Conservation (phyloP, 108 stramenopile genomes). For the Ochromonas danica region DNA sequence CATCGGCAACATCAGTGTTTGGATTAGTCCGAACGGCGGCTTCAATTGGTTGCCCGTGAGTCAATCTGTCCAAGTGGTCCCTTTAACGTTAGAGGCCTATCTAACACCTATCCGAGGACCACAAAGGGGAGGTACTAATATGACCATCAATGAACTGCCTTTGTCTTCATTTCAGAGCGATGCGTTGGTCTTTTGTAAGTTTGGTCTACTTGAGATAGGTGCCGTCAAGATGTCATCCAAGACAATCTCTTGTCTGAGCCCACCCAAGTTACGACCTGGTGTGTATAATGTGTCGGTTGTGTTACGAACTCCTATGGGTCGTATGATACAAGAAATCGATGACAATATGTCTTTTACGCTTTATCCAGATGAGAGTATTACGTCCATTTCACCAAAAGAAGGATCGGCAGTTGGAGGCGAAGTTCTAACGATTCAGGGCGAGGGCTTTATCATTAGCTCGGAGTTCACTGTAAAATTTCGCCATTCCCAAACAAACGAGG, state of each 20-base stretch:
- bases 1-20: not conserved
- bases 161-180: not conserved
- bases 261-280: conserved; percentile 7
- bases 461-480: conserved; percentile 7
- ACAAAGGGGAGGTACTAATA: not conserved
- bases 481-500: not conserved
- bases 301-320: not conserved
- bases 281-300: not conserved
- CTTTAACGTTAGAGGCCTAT: not conserved
- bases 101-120: not conserved
- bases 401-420: conserved; percentile 8
- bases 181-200: conserved; percentile 8
- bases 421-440: not conserved
- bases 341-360: not conserved
- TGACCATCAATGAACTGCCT: not conserved
- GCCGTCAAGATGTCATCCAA: not conserved
- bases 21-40: not conserved
- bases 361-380: not conserved
- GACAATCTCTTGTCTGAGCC: not conserved
- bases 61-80: not conserved
- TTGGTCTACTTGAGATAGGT: not conserved
- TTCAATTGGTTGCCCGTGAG: not conserved
- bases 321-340: not conserved
- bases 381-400: not conserved
- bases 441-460: not conserved